A percentile compares a stretch with the other conserved stretches of the same genome.
Conservation (phyloP, 495 filamentous ascomycete genomes). For the Rostrohypoxylon terebratum region DNA sequence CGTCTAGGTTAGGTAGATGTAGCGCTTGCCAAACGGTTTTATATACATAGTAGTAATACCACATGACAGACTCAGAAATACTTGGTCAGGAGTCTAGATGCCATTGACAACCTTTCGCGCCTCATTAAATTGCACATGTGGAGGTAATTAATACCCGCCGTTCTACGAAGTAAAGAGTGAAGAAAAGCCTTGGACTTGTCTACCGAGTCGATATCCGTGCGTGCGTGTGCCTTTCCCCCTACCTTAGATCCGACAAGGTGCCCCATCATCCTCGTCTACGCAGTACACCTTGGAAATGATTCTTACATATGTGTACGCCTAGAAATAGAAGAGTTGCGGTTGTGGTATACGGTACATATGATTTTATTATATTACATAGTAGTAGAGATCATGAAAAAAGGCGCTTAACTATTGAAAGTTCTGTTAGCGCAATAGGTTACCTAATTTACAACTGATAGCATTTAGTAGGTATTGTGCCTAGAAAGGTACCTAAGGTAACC, state of each 20-base stretch:
- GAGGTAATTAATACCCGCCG: conserved; percentile 23
- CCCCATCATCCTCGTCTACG: not conserved
- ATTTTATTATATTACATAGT: too few relatives aligned
- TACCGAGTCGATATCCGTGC: conserved; percentile 2
- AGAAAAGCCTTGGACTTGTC: not conserved
- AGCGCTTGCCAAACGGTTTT: conserved; percentile 11
- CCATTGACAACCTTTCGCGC: conserved; percentile 3
- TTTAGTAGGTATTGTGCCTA: too few relatives aligned
- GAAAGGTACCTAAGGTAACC: too few relatives aligned
- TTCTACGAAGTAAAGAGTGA: conserved; percentile 22
- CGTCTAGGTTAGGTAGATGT: too few relatives aligned
- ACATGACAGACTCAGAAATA: conserved; percentile 10
- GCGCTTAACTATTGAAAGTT: conserved; percentile 8
- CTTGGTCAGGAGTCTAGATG: not conserved
- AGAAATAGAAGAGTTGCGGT: not conserved
- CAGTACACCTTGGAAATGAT: too few relatives aligned
- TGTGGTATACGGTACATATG: not conserved
- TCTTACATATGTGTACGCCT: too few relatives aligned
- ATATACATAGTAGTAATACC: conserved; percentile 20
- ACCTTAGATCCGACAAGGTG: conserved; percentile 27
- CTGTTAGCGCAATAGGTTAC: conserved; percentile 13
- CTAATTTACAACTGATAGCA: conserved; percentile 17
- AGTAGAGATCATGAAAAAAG: not conserved
- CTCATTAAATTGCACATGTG: conserved; percentile 27
- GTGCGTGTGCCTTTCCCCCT: not conserved